Evolutionary conservation across 495 filamentous ascomycete genomes (phyloP).

Genomic region (Aspergillus sclerotioniger): DNA sequence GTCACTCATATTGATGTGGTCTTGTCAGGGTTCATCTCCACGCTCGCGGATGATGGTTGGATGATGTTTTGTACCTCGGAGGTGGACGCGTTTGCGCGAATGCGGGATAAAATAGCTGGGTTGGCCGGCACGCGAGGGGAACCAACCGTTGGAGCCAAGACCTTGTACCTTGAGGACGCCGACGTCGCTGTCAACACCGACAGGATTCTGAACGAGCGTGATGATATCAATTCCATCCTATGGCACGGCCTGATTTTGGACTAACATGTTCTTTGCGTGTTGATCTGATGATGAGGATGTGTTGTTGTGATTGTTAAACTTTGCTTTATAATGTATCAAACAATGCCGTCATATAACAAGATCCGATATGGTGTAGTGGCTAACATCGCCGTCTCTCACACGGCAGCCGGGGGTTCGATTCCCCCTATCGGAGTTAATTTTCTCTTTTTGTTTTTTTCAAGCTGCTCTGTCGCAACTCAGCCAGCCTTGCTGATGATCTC

Average conservation of each 20-base stretch:
- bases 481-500: background rate
- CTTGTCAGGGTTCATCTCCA: constrained; percentile 2
- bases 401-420: constrained; percentile 40
- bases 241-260: too few species aligned
- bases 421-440: constrained; percentile 29
- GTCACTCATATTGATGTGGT: constrained; percentile 40
- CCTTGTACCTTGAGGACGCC: background rate
- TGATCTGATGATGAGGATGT: too few species aligned
- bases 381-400: constrained; percentile 45
- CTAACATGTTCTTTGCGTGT: too few species aligned
- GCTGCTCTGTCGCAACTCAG: background rate
- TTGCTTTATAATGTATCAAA: background rate
- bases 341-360: background rate
- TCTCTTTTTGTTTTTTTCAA: background rate
- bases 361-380: constrained; percentile 45
- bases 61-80: constrained; percentile 3
- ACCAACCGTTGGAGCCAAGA: background rate
- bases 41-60: background rate
- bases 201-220: too few species aligned
- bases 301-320: background rate
- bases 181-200: background rate
- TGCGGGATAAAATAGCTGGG: constrained; percentile 3
- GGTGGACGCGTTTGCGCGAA: constrained; percentile 22
- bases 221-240: too few species aligned
- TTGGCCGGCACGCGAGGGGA: constrained; percentile 9